Base-by-base conservation (phyloP, 306 rosid genomes). In the Trichosanthes truncata region DNA sequence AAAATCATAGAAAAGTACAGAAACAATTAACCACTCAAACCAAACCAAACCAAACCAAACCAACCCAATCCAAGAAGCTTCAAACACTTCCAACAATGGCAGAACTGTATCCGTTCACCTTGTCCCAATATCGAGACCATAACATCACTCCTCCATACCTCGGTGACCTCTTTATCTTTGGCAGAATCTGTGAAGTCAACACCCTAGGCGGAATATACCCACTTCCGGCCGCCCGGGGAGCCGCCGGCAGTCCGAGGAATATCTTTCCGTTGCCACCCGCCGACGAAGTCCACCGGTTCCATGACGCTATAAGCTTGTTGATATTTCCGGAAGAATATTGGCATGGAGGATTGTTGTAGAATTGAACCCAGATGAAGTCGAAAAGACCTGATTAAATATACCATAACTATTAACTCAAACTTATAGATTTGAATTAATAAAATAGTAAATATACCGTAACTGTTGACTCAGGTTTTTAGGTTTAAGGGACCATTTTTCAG, bases 121-220 rank as follows among this genome's bases (percentile, higher is more conserved):
- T 46, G 85, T 89, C 97, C 82, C 9, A 72, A 81, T 71, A 88
- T 71, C 86, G 90, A 21, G 93, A 88, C 97, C 94, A 91, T 18
- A 91, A 56, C 94, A 89, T 93, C 46, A 93, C 95, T 7, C 97
- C 98, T 41, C 92, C 97, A 81, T 93, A 91, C 78, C 89, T 83
- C 0, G 82, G 61, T 3, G 95, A 86, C 65, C 78, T 80, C 81
- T 81, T 84, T 36, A 93, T 87, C 60, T 78, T 86, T 0, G 93
- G 97, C 56, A 93, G 75, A 49, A 91, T 82, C 5, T 83, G 6
- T 23, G 89, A 80, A 0, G 82, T 86, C 86, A 93, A 72, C 73
- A 83, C 92, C 4, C 82, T 62, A 0, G 95, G 85, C 0, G 91
- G 90, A 41, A 93, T 65, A 63, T 55, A 91, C 59, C 92, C 93